Evolutionary conservation across 192 early-diverging fungal genomes (phyloP).

Genomic region (Chytriomyces confervae): DNA sequence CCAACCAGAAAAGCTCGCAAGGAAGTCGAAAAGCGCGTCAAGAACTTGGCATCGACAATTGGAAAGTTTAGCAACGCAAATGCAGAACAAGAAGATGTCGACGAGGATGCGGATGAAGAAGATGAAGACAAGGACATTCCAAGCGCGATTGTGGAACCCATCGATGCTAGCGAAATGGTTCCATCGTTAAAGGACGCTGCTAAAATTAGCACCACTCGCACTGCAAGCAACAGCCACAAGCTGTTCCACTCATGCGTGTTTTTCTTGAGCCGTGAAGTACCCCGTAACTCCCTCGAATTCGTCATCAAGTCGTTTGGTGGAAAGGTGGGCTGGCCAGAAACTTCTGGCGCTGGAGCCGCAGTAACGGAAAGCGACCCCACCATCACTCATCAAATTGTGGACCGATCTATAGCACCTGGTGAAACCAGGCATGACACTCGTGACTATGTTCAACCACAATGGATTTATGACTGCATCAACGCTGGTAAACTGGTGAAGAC

Average conservation of each 20-base stretch:
- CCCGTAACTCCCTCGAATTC: conserved; percentile 91
- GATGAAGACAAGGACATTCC: conserved; percentile 46
- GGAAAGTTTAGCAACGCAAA: background rate
- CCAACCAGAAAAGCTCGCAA: conserved; percentile 52
- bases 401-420: conserved; percentile 67
- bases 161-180: conserved; percentile 30
- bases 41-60: conserved; percentile 52
- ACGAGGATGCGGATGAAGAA: conserved; percentile 39
- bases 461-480: conserved; percentile 95
- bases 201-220: conserved; percentile 29
- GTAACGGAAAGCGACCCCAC: conserved; percentile 77
- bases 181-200: conserved; percentile 50
- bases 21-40: conserved; percentile 51
- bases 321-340: conserved; percentile 84
- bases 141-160: conserved; percentile 41
- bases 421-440: conserved; percentile 43
- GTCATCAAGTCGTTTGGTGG: conserved; percentile 89
- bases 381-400: conserved; percentile 89
- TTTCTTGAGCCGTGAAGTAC: conserved; percentile 93
- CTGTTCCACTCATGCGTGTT: conserved; percentile 73
- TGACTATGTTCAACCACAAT: conserved; percentile 96
- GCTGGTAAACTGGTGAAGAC: conserved; percentile 73
- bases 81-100: conserved; percentile 37
- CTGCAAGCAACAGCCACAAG: conserved; percentile 29
- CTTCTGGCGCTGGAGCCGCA: conserved; percentile 79